phyloP scores from a whole-genome alignment of 495 filamentous ascomycete species.

The Aspergillus mulundensis region DNA sequence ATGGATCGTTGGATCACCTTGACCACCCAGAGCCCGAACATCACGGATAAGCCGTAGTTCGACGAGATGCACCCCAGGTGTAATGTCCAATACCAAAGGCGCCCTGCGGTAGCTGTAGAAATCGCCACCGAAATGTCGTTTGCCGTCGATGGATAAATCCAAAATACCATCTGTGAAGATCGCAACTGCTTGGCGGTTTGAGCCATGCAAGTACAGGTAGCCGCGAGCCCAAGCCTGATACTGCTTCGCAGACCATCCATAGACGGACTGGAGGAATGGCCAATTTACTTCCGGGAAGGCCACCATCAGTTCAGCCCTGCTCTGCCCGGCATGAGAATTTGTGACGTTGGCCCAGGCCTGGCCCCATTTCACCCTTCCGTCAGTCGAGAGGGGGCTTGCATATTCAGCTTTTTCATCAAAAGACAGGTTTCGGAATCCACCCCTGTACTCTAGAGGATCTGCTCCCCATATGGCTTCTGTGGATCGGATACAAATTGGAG shows the following conservation, averaged over 20 bases:
- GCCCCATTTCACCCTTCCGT: conserved; percentile 48
- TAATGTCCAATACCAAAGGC: conserved; percentile 45
- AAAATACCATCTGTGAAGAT: conserved; percentile 43
- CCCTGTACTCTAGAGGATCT: conserved; percentile 50
- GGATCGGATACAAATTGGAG: background rate
- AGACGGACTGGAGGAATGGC: conserved; percentile 47
- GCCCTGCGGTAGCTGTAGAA: conserved; percentile 48
- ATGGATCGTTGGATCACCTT: conserved; percentile 36
- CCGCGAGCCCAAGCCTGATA: conserved; percentile 59
- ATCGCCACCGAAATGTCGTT: conserved; percentile 54
- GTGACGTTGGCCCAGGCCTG: conserved; percentile 23
- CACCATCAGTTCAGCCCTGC: conserved; percentile 35
- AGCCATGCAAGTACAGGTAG: conserved; percentile 31
- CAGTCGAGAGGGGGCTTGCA: conserved; percentile 45
- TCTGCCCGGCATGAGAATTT: conserved; percentile 10
- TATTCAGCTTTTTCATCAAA: conserved; percentile 37
- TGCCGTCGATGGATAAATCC: conserved; percentile 50
- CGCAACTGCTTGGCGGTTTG: conserved; percentile 26
- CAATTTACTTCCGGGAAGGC: conserved; percentile 49
- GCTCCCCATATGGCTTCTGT: conserved; percentile 59
- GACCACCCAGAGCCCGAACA: conserved; percentile 49
- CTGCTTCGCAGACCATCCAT: conserved; percentile 58
- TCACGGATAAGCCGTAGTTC: conserved; percentile 53
- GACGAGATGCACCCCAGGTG: conserved; percentile 46
- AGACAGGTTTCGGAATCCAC: conserved; percentile 46